These are phyloP conservation scores for Gremmenia infestans DNA, from an alignment of 2,329 filamentous ascomycete species.

Conservation along the genomic window DNA sequence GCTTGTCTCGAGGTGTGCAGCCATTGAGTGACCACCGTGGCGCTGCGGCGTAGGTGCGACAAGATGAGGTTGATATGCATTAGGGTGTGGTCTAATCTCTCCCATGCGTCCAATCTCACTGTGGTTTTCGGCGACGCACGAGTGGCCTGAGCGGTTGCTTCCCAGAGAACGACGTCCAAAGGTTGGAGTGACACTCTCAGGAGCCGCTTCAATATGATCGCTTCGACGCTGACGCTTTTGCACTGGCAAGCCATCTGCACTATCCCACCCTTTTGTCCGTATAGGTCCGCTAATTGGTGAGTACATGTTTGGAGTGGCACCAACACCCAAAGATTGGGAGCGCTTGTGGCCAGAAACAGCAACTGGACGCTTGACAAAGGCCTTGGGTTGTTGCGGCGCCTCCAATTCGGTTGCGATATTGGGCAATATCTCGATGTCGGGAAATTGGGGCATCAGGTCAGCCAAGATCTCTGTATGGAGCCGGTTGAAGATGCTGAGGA, in stretches of 20 bases:
- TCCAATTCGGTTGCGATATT: slow-evolving; percentile 29
- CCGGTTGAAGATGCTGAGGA: slow-evolving; percentile 33
- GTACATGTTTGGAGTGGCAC: slow-evolving; percentile 11
- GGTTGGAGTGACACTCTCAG: background rate
- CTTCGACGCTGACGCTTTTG: slow-evolving; percentile 22
- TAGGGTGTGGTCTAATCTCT: background rate
- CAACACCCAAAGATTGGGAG: slow-evolving; percentile 29
- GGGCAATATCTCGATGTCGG: slow-evolving; percentile 37
- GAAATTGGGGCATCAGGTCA: slow-evolving; percentile 34
- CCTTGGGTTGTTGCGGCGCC: slow-evolving; percentile 27
- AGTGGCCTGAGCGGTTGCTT: slow-evolving; percentile 18
- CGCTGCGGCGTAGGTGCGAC: slow-evolving; percentile 25
- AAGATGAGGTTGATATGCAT: slow-evolving; percentile 17
- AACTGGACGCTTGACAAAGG: slow-evolving; percentile 21
- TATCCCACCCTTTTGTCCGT: slow-evolving; percentile 14
- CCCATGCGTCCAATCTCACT: slow-evolving; percentile 11
- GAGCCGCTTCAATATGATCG: slow-evolving; percentile 3
- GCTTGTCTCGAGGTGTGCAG: slow-evolving; percentile 20
- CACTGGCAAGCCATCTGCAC: slow-evolving; percentile 6
- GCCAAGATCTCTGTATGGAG: slow-evolving; percentile 33
- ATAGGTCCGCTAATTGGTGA: slow-evolving; percentile 16
- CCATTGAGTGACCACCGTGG: slow-evolving; percentile 17
- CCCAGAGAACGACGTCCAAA: slow-evolving; percentile 13
- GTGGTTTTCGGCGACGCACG: slow-evolving; percentile 22
- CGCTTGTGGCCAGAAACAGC: slow-evolving; percentile 24